Evolutionary conservation across 2,329 filamentous ascomycete genomes (phyloP), one percentile per base, ranked within the genome.

Genomic region (Pyricularia pennisetigena): DNA sequence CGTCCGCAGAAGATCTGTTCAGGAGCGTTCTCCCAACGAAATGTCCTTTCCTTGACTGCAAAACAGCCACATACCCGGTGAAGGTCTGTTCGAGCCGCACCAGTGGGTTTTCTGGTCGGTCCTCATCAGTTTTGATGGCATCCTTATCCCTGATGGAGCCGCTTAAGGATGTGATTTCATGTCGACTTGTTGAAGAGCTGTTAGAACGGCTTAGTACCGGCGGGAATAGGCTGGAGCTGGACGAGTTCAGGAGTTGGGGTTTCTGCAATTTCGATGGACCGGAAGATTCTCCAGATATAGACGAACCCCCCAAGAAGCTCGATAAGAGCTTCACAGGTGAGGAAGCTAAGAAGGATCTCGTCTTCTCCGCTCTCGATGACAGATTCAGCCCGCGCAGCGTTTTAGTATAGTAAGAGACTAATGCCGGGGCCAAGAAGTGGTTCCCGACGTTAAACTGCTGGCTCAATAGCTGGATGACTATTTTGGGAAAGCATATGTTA

Each of bases 291-390:
- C 59, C 69, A 32, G 64, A 65, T 2, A 81, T 83, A 41, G 82
- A 77, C 23, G 79, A 83, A 28, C 87, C 86, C 41, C 87, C 86
- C 73, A 96, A 87, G 68, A 97, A 86, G 74, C 86, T 97, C 0
- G 94, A 96, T 20, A 98, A 82, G 74, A 97, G 84, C 76, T 97
- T 98, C 65, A 96, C 92, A 0, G 94, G 94, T 0, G 94, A 97
- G n/a, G 90, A 86, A 4, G 88, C 88, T 10, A 94, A 84, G 74
- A 92, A 91, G 0, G 88, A 88, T 68, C 85, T 85, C 12, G 87
- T 85, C 76, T 87, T 90, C 74, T 89, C 87, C 0, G 85, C 83
- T 59, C 89, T 85, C 35, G 86, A 81, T 24, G 86, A 82, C 59
- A 91, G 82, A 64, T 85, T 85, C 28, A 97, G 80, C 4, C 88